These are phyloP conservation scores for Skeletonema tropicum DNA, from an alignment of 108 stramenopile species.

Conservation along the genomic window DNA sequence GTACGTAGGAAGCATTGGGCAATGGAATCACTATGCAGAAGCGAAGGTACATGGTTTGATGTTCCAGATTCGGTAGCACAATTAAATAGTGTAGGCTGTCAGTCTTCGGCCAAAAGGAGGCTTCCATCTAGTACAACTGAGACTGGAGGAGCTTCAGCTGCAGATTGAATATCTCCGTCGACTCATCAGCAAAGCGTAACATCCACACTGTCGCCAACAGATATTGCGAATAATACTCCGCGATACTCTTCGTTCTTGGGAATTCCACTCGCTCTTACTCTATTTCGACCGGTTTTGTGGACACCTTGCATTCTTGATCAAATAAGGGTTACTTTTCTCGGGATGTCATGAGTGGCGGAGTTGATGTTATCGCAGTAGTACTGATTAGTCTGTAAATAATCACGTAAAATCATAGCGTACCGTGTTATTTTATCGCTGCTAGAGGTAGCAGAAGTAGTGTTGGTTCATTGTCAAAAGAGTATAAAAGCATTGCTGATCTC, in stretches of 20 bases:
- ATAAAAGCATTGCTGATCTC: too few species aligned
- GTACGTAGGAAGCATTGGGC: too few species aligned
- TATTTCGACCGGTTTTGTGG: slow-evolving; percentile 54
- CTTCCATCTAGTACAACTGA: not conserved
- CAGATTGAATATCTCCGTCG: slow-evolving; percentile 6
- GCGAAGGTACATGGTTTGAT: too few species aligned
- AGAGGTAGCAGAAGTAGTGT: too few species aligned
- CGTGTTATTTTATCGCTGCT: too few species aligned
- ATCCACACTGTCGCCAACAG: not conserved
- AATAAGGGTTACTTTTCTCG: slow-evolving; percentile 64
- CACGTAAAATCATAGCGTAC: too few species aligned
- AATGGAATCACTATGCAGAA: too few species aligned
- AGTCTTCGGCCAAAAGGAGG: slow-evolving; percentile 14
- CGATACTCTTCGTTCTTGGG: slow-evolving; percentile 63
- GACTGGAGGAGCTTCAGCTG: not conserved
- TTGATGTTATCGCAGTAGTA: too few species aligned
- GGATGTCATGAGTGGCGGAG: slow-evolving; percentile 70
- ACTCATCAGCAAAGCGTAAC: not conserved
- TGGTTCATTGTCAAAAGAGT: too few species aligned
- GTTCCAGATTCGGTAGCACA: slow-evolving; percentile 52
- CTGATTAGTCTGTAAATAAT: too few species aligned
- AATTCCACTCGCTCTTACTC: slow-evolving; percentile 69
- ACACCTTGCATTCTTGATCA: slow-evolving; percentile 47
- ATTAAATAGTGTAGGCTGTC: slow-evolving; percentile 55
- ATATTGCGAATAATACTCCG: slow-evolving; percentile 31